Percentiles rank a stretch among this genome's conserved stretches.
Evolutionary conservation across 1,139 yeast genomes (phyloP).

Genomic region (Debaryomycetaceae sp.): DNA sequence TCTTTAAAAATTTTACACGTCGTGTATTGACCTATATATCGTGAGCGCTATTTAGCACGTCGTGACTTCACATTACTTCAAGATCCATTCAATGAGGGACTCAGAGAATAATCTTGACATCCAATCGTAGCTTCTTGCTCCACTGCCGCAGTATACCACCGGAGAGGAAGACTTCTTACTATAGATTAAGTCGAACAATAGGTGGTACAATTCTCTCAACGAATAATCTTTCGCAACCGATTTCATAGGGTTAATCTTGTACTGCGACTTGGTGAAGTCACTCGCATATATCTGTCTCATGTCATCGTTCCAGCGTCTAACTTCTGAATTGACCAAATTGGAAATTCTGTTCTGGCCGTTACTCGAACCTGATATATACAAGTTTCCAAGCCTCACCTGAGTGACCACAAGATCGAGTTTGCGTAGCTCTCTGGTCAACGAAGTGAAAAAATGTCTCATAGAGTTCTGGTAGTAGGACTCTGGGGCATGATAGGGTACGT

Average conservation of each 20-base stretch:
- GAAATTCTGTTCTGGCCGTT: slow-evolving; percentile 24
- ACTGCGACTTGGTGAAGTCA: slow-evolving; percentile 33
- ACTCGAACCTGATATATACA: slow-evolving; percentile 35
- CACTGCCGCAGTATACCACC: slow-evolving; percentile 48
- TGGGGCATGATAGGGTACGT: slow-evolving; percentile 49
- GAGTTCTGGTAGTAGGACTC: slow-evolving; percentile 41
- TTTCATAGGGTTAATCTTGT: slow-evolving; percentile 30
- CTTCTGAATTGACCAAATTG: slow-evolving; percentile 34
- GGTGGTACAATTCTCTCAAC: slow-evolving; percentile 49
- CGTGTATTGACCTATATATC: slow-evolving; percentile 1
- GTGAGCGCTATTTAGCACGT: slow-evolving; percentile 1
- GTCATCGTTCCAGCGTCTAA: slow-evolving; percentile 40
- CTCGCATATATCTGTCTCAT: slow-evolving; percentile 35
- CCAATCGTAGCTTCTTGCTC: slow-evolving; percentile 45
- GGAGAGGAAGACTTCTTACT: slow-evolving; percentile 20
- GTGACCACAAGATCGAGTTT: slow-evolving; percentile 43
- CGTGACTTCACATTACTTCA: slow-evolving; percentile 1
- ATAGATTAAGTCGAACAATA: slow-evolving; percentile 53
- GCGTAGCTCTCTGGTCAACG: slow-evolving; percentile 36
- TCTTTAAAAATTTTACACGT: neutral
- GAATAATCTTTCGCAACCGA: slow-evolving; percentile 36
- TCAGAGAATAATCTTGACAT: slow-evolving; percentile 32
- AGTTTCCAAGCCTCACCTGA: slow-evolving; percentile 47
- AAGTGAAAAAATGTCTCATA: slow-evolving; percentile 34
- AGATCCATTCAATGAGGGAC: slow-evolving; percentile 26